Base-by-base conservation (phyloP, 73 alveolate genomes). In the Stentor coeruleus region DNA sequence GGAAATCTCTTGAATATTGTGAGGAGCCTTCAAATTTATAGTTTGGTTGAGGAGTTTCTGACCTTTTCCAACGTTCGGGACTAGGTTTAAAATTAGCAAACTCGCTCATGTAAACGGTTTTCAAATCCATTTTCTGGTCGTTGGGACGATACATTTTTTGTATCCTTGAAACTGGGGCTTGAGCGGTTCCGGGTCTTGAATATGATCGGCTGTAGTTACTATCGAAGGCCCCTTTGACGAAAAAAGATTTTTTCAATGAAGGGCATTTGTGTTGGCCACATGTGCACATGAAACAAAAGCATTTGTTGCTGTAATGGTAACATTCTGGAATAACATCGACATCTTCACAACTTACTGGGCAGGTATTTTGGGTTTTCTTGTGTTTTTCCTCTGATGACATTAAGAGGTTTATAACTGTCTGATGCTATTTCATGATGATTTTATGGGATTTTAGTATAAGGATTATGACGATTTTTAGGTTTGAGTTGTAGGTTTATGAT, bases 211-310 rank as follows among this genome's bases (percentile, higher is more conserved):
- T 20, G 79, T 66, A 66, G 11, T 33, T 20, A 33, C 40, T 20
- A 26, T 20, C 11, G 37, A 66, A 66, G 11, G 42, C n/a, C 42
- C 49, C 33, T 66, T 66, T 66, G 41, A 31, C 26, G 41, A 20
- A 20, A 26, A 20, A 40, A 20, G 79, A 11, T 2, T 66, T 66
- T 66, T 20, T 26, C 15, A 33, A 20, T 1, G 79, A 20, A 28
- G 79, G 79, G 79, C 79, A 66, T 37, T 15, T 66, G 79, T 66
- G 79, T 40, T 66, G n/a, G 2, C 79, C 79, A 66, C 79, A 66
- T 37, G 79, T 66, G 33, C 79, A 66, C 79, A 66, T 66, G 37
- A 66, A 66, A 66, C 79, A 66, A 66, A 66, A 28, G 79, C 79
- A 66, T 26, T 33, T 37, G n/a, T 31, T 20, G 36, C 26, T 20